Conservation (phyloP, 331 rosid species). For the Arachis monticola region DNA sequence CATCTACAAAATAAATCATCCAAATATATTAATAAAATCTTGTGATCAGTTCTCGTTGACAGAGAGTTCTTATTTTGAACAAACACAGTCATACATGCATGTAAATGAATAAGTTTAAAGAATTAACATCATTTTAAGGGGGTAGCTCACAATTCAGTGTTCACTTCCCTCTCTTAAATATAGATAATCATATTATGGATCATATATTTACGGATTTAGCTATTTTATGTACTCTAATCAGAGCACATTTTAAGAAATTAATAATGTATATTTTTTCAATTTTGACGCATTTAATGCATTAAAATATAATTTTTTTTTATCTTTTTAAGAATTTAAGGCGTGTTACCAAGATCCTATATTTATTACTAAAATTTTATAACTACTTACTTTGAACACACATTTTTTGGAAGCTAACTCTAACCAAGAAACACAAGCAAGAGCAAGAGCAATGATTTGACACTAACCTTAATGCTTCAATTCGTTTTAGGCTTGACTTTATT, state of each 20-base stretch:
- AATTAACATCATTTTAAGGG: not conserved
- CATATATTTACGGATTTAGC: too few relatives aligned
- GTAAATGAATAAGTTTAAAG: not conserved
- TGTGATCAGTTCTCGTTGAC: not conserved
- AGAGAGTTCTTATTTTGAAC: not conserved
- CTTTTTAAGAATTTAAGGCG: too few relatives aligned
- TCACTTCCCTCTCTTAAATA: not conserved
- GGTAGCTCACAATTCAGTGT: too few relatives aligned
- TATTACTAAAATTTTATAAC: not conserved
- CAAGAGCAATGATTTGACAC: slow-evolving; percentile 13
- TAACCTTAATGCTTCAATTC: slow-evolving; percentile 1
- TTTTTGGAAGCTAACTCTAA: slow-evolving; percentile 4
- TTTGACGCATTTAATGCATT: too few relatives aligned
- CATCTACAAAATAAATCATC: slow-evolving; percentile 59
- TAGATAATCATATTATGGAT: not conserved
- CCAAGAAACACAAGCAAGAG: slow-evolving; percentile 1
- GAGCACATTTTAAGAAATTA: too few relatives aligned
- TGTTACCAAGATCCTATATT: too few relatives aligned
- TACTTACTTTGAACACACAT: not conserved
- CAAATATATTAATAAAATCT: slow-evolving; percentile 1
- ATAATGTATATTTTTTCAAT: too few relatives aligned
- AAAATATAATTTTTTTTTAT: too few relatives aligned
- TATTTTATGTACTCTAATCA: too few relatives aligned
- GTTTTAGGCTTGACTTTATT: too few relatives aligned
- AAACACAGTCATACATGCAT: slow-evolving; percentile 6